Percentiles rank a stretch among this genome's conserved stretches.
Conservation (phyloP, 495 filamentous ascomycete species). For the Saxispiralis lemnorum region DNA sequence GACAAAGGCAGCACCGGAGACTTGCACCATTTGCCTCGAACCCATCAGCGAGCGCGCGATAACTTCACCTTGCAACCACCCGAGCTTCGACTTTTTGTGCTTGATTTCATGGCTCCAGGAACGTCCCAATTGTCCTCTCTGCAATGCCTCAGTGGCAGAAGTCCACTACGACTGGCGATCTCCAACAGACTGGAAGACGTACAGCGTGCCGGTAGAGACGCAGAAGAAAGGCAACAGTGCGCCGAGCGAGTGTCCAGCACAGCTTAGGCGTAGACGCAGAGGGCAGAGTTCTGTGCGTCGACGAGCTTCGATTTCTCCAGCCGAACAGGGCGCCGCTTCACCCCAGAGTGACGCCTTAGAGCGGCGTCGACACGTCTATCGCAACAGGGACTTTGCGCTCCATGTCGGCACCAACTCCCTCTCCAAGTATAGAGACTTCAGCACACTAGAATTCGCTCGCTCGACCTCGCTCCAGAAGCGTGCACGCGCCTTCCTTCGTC, state of each 20-base stretch:
- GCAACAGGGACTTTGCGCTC: constrained; percentile 55
- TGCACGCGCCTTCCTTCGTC: constrained; percentile 72
- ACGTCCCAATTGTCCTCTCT: constrained; percentile 57
- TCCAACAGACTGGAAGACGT: constrained; percentile 36
- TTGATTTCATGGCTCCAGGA: constrained; percentile 69
- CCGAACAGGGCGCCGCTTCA: background rate
- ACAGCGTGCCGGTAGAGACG: constrained; percentile 23
- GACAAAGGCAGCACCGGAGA: constrained; percentile 8
- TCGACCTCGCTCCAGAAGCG: constrained; percentile 56
- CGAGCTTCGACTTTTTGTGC: constrained; percentile 70
- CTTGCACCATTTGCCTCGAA: constrained; percentile 61
- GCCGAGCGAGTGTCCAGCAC: background rate
- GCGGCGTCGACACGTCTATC: constrained; percentile 58
- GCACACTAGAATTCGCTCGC: constrained; percentile 43
- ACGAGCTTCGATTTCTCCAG: background rate
- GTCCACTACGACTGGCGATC: constrained; percentile 47
- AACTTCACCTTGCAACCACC: constrained; percentile 58
- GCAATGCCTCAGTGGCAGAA: constrained; percentile 45
- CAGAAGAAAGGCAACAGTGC: background rate
- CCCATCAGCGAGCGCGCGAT: constrained; percentile 50
- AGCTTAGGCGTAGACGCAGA: background rate
- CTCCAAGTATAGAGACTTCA: constrained; percentile 62
- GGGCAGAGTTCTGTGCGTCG: background rate
- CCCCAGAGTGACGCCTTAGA: constrained; percentile 38
- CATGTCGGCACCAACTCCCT: constrained; percentile 72